Evolutionary conservation across 2,329 filamentous ascomycete species (phyloP), one percentile per base, ranked within the genome.

Genomic region (Cercospora nicotianae): DNA sequence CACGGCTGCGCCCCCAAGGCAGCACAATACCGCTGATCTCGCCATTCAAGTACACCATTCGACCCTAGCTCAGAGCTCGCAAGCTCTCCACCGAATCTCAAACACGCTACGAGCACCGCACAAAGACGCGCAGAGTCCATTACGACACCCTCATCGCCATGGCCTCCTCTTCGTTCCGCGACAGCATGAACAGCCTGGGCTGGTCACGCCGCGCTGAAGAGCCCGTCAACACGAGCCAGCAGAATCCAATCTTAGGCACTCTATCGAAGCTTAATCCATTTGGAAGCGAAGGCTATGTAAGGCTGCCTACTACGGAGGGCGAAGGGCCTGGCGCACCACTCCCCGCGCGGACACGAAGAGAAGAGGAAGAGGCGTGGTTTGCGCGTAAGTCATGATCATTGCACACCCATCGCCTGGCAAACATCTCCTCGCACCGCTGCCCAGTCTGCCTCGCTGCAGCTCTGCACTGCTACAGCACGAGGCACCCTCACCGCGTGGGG

Each of bases 361-460:
- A 97, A 78, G 95, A 98, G 81, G 94, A 98, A 79, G 95, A 97
- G 82, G 92, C 90, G 72, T 97, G 92, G 89, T 94, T 97, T 87
- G 90, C 91, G 77, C 85, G 95, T 99, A 88, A 94, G 95, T 89
- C 58, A 62, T 26, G 45, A 65, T 61, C 63, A 65, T 62, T 65
- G 51, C 55, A 55, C 65, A 65, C 45, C 31, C 53, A 60, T 33
- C 28, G 12, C 28, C 48, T 42, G 60, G 51, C 63, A 55, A 60
- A 36, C 51, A 59, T 57, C 23, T 36, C 51, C 53, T 30, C 26
- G 28, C 23, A 39, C 62, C 23, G 62, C 61, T 55, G 36, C 36
- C 36, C 36, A 2, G 36, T 59, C 42, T 62, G 23, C 65, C 61
- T 60, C 55, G 36, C 16, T 69, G 68, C 65, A 66, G 48, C 65